Evolutionary conservation across 2,329 filamentous ascomycete genomes (phyloP).

Genomic region (Colletotrichum sp.): DNA sequence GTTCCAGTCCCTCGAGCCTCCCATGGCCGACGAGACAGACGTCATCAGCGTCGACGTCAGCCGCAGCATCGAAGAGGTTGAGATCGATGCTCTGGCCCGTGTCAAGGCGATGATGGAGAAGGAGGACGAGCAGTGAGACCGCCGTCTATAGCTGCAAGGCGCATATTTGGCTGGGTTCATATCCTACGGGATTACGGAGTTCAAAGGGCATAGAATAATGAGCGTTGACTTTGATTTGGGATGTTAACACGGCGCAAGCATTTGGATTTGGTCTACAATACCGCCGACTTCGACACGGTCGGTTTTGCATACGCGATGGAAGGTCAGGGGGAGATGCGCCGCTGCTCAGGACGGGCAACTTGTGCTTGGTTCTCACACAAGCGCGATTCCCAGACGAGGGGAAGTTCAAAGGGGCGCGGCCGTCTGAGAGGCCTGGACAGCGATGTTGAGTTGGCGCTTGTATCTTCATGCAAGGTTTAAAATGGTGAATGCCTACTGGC

Average conservation of each 20-base stretch:
- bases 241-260: conserved; percentile 15
- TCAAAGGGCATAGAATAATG: conserved; percentile 14
- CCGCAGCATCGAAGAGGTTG: conserved; percentile 62
- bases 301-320: conserved; percentile 1
- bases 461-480: conserved; percentile 1
- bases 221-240: conserved; percentile 10
- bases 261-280: conserved; percentile 13
- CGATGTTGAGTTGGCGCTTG: not conserved
- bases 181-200: conserved; percentile 19
- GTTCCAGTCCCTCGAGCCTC: conserved; percentile 85
- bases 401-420: not conserved
- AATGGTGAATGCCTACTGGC: not conserved
- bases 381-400: not conserved
- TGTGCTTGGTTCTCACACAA: not conserved
- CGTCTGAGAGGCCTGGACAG: not conserved
- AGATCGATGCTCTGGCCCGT: conserved; percentile 61
- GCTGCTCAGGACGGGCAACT: not conserved
- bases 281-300: not conserved
- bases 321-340: not conserved
- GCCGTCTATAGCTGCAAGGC: not conserved
- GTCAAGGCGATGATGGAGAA: conserved; percentile 60
- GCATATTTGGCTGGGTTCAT: not conserved
- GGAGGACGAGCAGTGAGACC: not conserved
- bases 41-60: conserved; percentile 75
- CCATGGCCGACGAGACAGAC: conserved; percentile 72